Base-by-base conservation (phyloP, 345 rosid species). In the Eucalyptus erythrocorys region DNA sequence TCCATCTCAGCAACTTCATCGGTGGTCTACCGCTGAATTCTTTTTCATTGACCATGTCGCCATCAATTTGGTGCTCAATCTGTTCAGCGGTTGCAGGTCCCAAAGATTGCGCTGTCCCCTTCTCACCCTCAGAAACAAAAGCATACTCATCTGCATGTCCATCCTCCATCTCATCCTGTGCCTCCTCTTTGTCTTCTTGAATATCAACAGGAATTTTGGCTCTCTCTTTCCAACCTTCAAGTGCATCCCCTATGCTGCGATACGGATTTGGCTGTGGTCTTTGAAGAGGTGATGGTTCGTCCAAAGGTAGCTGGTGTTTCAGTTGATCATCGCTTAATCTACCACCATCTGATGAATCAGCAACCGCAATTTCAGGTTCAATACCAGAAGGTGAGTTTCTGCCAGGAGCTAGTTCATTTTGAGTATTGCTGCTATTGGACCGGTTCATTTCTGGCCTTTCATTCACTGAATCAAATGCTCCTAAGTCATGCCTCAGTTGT, bases 81-180 rank as follows among this genome's bases (percentile, higher is more conserved):
- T 98, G 99, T 89, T 98, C 99, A 50, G 97, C 90, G 53, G 94
- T 92, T n/a, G 99, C 99, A 91, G 99, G 95, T 89, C 99, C 99
- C 89, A 96, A 88, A 22, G 98, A 95, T 91, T 96, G 99, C 71
- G 95, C 95, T 50, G 97, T 94, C 91, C 98, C 99, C 89, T 90
- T 90, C 57, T 96, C 98, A 89, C 87, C 88, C 92, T 93, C 98
- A n/a, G 98, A 88, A 90, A 93, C 96, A 93, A 87, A 96, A 49
- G 97, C 97, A 91, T 95, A 95, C 88, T 98, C 99, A 90, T 88
- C 91, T 57, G 98, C 97, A 93, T 94, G 91, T 86, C 92, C 92
- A 90, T 96, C 97, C 89, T 96, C 97, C 34, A 93, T 87, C 92
- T 95, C 96, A 90, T 87, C 94, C 57, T 89, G 93, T 43, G 90